Evolutionary conservation across 2,329 filamentous ascomycete species (phyloP).

Genomic region (Pseudocercospora fuligena): DNA sequence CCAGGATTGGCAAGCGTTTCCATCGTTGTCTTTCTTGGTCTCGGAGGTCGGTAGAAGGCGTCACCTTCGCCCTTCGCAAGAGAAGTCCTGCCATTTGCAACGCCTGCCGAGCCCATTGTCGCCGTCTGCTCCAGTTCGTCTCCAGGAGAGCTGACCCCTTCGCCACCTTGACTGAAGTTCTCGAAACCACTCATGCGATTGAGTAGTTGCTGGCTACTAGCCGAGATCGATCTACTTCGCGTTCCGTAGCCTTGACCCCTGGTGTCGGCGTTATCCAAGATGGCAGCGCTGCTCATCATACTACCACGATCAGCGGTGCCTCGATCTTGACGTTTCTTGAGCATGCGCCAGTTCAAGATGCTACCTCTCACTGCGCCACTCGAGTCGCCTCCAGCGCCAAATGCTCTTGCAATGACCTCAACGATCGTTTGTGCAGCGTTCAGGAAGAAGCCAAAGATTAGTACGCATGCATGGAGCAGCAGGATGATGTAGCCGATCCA

Average conservation of each 20-base stretch:
- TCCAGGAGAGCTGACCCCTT: constrained; percentile 57
- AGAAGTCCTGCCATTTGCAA: constrained; percentile 20
- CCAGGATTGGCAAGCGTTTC: constrained; percentile 55
- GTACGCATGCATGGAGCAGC: constrained; percentile 78
- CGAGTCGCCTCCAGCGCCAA: constrained; percentile 77
- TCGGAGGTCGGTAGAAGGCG: constrained; percentile 86
- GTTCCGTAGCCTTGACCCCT: constrained; percentile 43
- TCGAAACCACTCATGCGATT: constrained; percentile 61
- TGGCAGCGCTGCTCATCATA: constrained; percentile 79
- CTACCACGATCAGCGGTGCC: constrained; percentile 70
- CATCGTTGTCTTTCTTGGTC: constrained; percentile 69
- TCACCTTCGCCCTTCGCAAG: constrained; percentile 52
- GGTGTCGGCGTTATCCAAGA: constrained; percentile 57
- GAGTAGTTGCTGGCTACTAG: constrained; percentile 65
- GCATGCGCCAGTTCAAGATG: constrained; percentile 68
- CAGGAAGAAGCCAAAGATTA: constrained; percentile 90
- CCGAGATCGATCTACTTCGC: constrained; percentile 64
- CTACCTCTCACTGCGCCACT: constrained; percentile 68
- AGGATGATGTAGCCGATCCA: constrained; percentile 96
- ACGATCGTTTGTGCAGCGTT: constrained; percentile 89
- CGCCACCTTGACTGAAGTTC: constrained; percentile 59
- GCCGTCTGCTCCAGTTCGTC: constrained; percentile 21
- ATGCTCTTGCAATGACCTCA: constrained; percentile 81
- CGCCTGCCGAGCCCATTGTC: constrained; percentile 15
- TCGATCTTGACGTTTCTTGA: constrained; percentile 39